Percentiles rank a stretch among this genome's conserved stretches.
These are phyloP conservation scores for Huntiella decipiens DNA, from an alignment of 2,329 filamentous ascomycete species.

Conservation along the genomic window DNA sequence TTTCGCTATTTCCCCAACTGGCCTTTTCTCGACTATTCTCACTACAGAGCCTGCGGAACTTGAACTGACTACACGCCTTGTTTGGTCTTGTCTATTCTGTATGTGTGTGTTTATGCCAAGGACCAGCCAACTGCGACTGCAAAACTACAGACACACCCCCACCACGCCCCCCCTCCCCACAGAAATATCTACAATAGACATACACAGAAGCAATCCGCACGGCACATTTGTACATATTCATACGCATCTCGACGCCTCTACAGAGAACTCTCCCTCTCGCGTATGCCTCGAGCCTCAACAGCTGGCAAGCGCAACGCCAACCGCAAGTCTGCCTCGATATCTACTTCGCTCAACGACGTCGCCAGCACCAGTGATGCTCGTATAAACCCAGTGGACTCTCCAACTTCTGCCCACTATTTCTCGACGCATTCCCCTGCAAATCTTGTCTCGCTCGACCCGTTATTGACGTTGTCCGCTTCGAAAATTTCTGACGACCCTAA, in stretches of 20 bases:
- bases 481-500: neutral
- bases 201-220: too few species aligned
- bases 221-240: too few species aligned
- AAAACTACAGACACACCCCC: neutral
- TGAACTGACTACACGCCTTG: too few species aligned
- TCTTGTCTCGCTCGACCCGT: conserved; percentile 6
- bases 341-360: neutral
- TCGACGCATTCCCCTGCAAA: conserved; percentile 24
- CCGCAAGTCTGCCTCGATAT: too few species aligned
- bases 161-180: neutral
- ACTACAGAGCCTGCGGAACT: too few species aligned
- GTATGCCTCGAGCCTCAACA: conserved; percentile 2
- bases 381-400: conserved; percentile 30
- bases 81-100: too few species aligned
- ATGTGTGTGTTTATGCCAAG: too few species aligned
- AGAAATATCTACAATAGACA: too few species aligned
- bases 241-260: too few species aligned
- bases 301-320: neutral
- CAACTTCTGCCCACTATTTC: conserved; percentile 36
- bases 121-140: too few species aligned
- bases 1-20: too few species aligned
- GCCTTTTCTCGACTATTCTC: too few species aligned
- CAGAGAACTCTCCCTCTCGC: neutral
- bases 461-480: neutral
- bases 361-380: conserved; percentile 62